Evolutionary conservation across 2,329 filamentous ascomycete species (phyloP).

Genomic region (Cordyceps cicadae): DNA sequence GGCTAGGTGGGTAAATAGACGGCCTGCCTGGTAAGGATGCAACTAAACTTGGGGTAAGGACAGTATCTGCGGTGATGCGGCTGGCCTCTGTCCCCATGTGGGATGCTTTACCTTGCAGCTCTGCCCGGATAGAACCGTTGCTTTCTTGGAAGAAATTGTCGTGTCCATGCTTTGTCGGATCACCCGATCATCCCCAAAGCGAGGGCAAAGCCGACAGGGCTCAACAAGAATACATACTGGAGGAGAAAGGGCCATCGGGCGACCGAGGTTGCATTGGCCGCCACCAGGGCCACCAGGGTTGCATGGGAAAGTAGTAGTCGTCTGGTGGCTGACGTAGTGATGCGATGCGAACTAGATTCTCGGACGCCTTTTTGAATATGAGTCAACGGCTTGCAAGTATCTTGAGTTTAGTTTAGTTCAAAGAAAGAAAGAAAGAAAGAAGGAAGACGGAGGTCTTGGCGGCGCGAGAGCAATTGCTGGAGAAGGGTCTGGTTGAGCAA

Average conservation of each 20-base stretch:
- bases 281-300: neutral
- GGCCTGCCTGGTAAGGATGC: neutral
- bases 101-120: neutral
- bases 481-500: neutral
- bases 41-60: neutral
- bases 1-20: neutral
- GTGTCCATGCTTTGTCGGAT: too few species aligned
- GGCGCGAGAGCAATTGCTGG: neutral
- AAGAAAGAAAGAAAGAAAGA: neutral
- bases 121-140: neutral
- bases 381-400: neutral
- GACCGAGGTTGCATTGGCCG: conserved; percentile 5
- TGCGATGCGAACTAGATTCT: conserved; percentile 6
- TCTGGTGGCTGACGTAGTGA: conserved; percentile 9
- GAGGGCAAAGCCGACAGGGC: neutral
- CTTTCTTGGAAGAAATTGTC: too few species aligned
- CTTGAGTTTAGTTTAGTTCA: neutral
- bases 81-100: neutral
- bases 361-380: neutral
- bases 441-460: neutral
- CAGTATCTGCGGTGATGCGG: too few species aligned
- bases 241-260: neutral
- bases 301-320: neutral
- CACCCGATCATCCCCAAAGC: too few species aligned
- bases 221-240: neutral